Evolutionary conservation across 176 grass and related monocot genomes (phyloP).

Genomic region (Bolboschoenus planiculmis): DNA sequence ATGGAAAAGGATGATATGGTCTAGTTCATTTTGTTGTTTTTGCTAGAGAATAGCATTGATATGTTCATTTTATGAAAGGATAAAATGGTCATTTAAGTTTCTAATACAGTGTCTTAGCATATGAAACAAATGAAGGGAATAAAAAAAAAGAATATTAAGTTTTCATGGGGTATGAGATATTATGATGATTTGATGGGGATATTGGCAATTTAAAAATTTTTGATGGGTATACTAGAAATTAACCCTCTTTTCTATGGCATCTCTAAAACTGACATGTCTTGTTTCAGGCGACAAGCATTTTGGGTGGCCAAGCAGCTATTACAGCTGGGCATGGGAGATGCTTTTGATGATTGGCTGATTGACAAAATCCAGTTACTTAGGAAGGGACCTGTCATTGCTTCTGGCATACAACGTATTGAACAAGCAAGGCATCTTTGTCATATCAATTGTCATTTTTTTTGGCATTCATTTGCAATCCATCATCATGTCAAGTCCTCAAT

Average conservation of each 20-base stretch:
- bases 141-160: no score
- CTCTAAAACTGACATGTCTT: neutral
- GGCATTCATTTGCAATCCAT: neutral
- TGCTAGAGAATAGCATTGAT: no score
- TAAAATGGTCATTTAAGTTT: no score
- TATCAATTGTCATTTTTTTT: neutral
- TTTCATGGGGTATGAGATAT: no score
- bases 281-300: slow-evolving; percentile 90
- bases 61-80: no score
- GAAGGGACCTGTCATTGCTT: slow-evolving; percentile 78
- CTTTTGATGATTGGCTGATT: slow-evolving; percentile 99
- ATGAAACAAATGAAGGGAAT: no score
- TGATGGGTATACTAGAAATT: no score
- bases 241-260: slow-evolving; percentile 11
- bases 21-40: no score
- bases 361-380: slow-evolving; percentile 95
- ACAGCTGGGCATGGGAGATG: slow-evolving; percentile 98
- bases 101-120: no score
- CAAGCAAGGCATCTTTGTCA: slow-evolving; percentile 47
- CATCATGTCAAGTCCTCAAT: neutral
- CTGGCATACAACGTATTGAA: slow-evolving; percentile 77
- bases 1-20: no score
- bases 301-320: slow-evolving; percentile 97
- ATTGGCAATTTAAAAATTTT: no score
- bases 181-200: no score